Evolutionary conservation across 2,329 filamentous ascomycete genomes (phyloP).

Genomic region (Colletotrichum tofieldiae): DNA sequence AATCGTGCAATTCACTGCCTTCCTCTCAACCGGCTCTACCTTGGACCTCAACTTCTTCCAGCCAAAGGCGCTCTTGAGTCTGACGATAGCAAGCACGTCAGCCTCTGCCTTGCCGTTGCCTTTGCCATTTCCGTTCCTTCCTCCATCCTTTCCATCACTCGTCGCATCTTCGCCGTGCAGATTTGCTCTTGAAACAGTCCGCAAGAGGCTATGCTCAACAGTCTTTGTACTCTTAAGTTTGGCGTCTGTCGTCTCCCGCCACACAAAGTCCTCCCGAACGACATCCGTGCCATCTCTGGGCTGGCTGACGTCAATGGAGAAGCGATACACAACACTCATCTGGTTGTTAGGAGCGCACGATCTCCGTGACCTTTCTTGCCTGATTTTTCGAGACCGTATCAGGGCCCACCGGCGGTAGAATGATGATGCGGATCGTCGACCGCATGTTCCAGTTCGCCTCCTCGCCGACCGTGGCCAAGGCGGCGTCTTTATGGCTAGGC

Average conservation of each 20-base stretch:
- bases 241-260: background rate
- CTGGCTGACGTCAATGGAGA: slow-evolving; percentile 1
- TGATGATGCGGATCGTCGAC: background rate
- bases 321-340: background rate
- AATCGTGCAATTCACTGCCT: too few relatives aligned
- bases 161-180: too few relatives aligned
- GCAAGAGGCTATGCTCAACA: too few relatives aligned
- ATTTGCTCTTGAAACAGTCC: too few relatives aligned
- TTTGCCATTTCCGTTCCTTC: too few relatives aligned
- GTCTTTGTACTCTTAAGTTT: too few relatives aligned
- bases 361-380: background rate
- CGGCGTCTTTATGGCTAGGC: too few relatives aligned
- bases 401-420: background rate
- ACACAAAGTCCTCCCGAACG: slow-evolving; percentile 16
- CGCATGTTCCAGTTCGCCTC: background rate
- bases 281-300: background rate
- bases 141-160: too few relatives aligned
- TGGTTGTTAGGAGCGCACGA: background rate
- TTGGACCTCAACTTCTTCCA: slow-evolving; percentile 12
- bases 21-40: background rate
- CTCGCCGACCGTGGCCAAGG: background rate
- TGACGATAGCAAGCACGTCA: background rate
- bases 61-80: background rate
- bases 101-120: background rate
- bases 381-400: background rate